Evolutionary conservation across 169 alveolate genomes (phyloP).

Genomic region (Cryptosporidium parvum): DNA sequence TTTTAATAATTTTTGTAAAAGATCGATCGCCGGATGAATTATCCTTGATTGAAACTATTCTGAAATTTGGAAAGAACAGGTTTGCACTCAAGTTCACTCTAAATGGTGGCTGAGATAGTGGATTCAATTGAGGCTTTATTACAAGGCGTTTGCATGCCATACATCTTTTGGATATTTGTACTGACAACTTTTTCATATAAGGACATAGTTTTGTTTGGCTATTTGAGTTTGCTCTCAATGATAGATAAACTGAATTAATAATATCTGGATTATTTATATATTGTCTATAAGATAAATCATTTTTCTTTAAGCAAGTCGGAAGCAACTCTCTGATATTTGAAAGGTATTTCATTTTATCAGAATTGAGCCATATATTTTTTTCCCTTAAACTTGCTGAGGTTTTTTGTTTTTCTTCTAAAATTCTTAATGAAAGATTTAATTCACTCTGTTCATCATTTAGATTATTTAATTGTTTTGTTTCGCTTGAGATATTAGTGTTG

Average conservation of each 20-base stretch:
- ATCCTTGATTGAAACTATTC: slow-evolving; percentile 9
- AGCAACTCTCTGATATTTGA: background rate
- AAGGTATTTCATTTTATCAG: background rate
- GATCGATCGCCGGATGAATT: background rate
- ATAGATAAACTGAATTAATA: slow-evolving; percentile 33
- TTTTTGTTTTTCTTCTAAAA: background rate
- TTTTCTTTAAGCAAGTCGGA: background rate
- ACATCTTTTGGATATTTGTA: slow-evolving; percentile 77
- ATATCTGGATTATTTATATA: slow-evolving; percentile 59
- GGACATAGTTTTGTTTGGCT: background rate
- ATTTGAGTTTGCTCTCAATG: background rate
- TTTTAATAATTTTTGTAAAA: background rate
- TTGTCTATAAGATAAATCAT: slow-evolving; percentile 20
- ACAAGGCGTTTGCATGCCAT: slow-evolving; percentile 75
- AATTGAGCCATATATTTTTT: slow-evolving; percentile 9
- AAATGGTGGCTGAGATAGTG: slow-evolving; percentile 74
- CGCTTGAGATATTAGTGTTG: background rate
- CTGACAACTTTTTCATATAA: slow-evolving; percentile 16
- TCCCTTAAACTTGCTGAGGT: background rate
- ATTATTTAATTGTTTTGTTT: background rate
- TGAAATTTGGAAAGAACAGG: slow-evolving; percentile 55
- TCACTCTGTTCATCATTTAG: background rate
- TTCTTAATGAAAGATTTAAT: background rate
- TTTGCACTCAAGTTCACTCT: slow-evolving; percentile 68
- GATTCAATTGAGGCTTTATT: slow-evolving; percentile 78